Base-by-base conservation (phyloP, 108 stramenopile species). In the Skeletonema costatum region DNA sequence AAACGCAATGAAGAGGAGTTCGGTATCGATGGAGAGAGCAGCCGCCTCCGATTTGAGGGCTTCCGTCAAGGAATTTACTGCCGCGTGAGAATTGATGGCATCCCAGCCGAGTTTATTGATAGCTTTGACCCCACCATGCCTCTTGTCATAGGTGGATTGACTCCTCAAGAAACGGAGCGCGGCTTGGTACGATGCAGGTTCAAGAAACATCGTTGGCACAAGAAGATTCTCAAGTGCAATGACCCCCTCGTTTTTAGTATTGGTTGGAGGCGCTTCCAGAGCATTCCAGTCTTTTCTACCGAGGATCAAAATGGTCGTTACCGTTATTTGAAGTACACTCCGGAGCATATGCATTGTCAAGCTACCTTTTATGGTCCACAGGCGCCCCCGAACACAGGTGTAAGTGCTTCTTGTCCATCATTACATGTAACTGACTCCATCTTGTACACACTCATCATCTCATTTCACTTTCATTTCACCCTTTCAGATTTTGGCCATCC, bases 311-410 rank as follows among this genome's bases (percentile, higher is more conserved):
- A 92, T 69, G 90, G 90, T 39, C 78, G 97, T 56, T 79, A 95
- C 87, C 86, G 96, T 29, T 97, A 94, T 80, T 83, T 99, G 59
- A 99, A 99, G 85, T 99, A 99, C 88, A 98, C 99, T 10, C 98
- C 98, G 14, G 97, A 99, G 87, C 97, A 99, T 91, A 98, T 99
- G 99, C 99, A 99, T 81, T 99, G 99, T 79, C 87, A 90, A 66
- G 94, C 91, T 35, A 94, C 95, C 16, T 97, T 99, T 75, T 98
- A 97, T 69, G 99, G 97, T 8, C 98, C 97, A 2, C 87, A 93
- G 64, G 81, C 89, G 14, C 96, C 99, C 30, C 98, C 98, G 31
- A 99, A 98, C 87, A 98, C 98, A 16, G 95, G 96, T 75, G 53
- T 56, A 56, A 56, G 53, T 56, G 19, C 6, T 5, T 56, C 14